Evolutionary conservation across 495 filamentous ascomycete genomes (phyloP), one percentile per base, ranked within the genome.

Genomic region (Umbilicaria muhlenbergii): DNA sequence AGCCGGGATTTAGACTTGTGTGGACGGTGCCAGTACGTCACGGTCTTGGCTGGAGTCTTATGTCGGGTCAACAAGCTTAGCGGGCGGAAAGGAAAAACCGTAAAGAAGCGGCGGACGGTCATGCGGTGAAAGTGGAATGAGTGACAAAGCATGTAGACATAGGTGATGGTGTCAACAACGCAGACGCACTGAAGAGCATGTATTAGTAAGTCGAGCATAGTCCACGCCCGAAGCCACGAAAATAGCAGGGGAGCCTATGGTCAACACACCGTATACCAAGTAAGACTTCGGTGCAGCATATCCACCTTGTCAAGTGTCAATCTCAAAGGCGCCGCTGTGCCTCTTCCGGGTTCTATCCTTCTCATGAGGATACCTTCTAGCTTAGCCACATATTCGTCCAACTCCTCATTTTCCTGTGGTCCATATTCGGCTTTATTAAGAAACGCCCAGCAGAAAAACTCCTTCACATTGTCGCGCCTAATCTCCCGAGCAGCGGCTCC

Each of bases 21-120:
- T 2, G 74, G 71, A 14, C 74, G 69, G 53, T 76, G 59, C 77
- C 77, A 81, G 60, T 83, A 83, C 31, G 66, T 64, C 0, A 76
- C 50, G n/a, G 61, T 55, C 32, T 64, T 63, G 0, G 64, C 64
- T 0, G 76, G 71, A 2, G 65, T 65, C 14, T 39, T 54, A 12
- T 60, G 42, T 13, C 52, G 51, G 5, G 57, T 56, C 24, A 75
- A 52, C 10, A 70, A 42, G 10, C 62, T 53, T 37, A 70, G 58
- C 33, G 64, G 57, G 15, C 78, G 72, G n/a, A 66, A 62, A 5
- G 78, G 78, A 49, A 80, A 73, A 32, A 67, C 46, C 5, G 45
- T 49, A 32, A 66, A 57, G 48, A 62, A 64, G 21, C 50, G 51
- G 7, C 50, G 42, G 15, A 62, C 32, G 7, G 49, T 33, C 3